phyloP scores from a whole-genome alignment of 2,329 filamentous ascomycete species.

The Grosmannia serpens region DNA sequence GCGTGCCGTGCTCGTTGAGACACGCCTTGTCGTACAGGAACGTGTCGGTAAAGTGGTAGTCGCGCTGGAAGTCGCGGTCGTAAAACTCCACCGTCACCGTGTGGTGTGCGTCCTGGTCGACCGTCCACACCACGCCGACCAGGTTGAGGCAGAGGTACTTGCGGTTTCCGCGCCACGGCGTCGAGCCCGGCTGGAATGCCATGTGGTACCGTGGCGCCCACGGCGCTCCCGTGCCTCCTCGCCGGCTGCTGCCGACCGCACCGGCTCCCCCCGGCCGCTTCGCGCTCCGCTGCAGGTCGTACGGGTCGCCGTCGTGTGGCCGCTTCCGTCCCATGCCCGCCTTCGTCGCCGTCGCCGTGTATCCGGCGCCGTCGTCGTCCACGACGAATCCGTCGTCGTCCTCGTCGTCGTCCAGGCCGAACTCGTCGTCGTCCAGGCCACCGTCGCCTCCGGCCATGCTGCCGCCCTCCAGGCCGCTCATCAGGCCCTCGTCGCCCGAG shows the following conservation, averaged over 20 bases:
- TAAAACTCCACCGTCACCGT: constrained; percentile 97
- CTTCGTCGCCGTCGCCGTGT: constrained; percentile 39
- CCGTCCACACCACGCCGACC: constrained; percentile 91
- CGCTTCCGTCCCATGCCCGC: constrained; percentile 31
- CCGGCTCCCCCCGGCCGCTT: constrained; percentile 34
- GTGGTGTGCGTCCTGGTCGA: constrained; percentile 85
- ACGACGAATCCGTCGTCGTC: constrained; percentile 74
- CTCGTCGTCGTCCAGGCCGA: constrained; percentile 57
- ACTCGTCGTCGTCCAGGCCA: constrained; percentile 20
- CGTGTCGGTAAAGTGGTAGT: constrained; percentile 96
- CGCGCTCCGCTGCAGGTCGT: constrained; percentile 25
- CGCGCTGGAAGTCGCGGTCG: constrained; percentile 79
- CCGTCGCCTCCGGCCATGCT: constrained; percentile 24
- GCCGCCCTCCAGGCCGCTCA: constrained; percentile 41
- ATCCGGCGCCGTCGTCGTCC: constrained; percentile 91
- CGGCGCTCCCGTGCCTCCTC: constrained; percentile 14
- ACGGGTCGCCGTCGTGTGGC: constrained; percentile 34
- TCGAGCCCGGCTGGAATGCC: constrained; percentile 86
- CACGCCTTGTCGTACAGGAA: constrained; percentile 96
- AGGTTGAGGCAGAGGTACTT: constrained; percentile 90
- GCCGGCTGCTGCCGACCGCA: background rate
- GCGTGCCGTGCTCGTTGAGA: constrained; percentile 68
- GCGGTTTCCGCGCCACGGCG: constrained; percentile 88
- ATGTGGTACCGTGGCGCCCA: constrained; percentile 60
- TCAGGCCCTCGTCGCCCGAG: constrained; percentile 1